Percentiles rank a stretch among this genome's conserved stretches.
Evolutionary conservation across 2,329 filamentous ascomycete genomes (phyloP).

Genomic region (Colletotrichum sp.): DNA sequence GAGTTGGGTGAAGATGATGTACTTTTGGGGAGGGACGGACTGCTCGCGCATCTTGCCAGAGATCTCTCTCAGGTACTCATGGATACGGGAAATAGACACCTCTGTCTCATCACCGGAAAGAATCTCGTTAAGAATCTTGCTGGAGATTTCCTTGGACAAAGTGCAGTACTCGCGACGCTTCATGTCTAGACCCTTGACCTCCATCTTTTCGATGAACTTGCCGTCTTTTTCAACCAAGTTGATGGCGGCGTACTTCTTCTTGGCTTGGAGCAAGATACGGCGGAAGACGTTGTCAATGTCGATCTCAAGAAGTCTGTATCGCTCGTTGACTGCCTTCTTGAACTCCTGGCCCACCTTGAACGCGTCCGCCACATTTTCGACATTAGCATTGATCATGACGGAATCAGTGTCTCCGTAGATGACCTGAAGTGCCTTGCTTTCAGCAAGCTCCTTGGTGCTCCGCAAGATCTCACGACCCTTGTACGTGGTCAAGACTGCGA

Average conservation of each 20-base stretch:
- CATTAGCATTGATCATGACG: slow-evolving; percentile 99
- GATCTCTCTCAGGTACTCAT: slow-evolving; percentile 90
- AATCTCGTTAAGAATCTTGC: slow-evolving; percentile 89
- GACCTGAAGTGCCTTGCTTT: slow-evolving; percentile 88
- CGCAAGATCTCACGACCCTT: slow-evolving; percentile 97
- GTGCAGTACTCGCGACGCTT: slow-evolving; percentile 95
- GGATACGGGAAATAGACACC: slow-evolving; percentile 84
- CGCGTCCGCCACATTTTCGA: slow-evolving; percentile 89
- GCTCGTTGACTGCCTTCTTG: slow-evolving; percentile 92
- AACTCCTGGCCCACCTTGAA: slow-evolving; percentile 93
- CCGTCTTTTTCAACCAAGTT: slow-evolving; percentile 90
- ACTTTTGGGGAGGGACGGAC: slow-evolving; percentile 78
- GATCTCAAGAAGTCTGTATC: slow-evolving; percentile 91
- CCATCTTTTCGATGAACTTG: slow-evolving; percentile 91
- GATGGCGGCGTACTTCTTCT: slow-evolving; percentile 99
- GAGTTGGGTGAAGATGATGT: slow-evolving; percentile 97
- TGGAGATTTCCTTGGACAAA: slow-evolving; percentile 93
- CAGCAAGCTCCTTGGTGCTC: slow-evolving; percentile 94
- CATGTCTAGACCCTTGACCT: slow-evolving; percentile 99
- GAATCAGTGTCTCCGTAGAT: slow-evolving; percentile 99
- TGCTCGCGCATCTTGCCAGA: slow-evolving; percentile 85
- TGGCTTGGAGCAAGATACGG: slow-evolving; percentile 90
- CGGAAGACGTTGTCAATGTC: slow-evolving; percentile 98
- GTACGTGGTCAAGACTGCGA: slow-evolving; percentile 94
- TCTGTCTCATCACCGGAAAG: slow-evolving; percentile 94